Percentiles rank a stretch among this genome's conserved stretches.
phyloP scores from a whole-genome alignment of 164 flowering plant species.

The Dillenia turbinata region DNA sequence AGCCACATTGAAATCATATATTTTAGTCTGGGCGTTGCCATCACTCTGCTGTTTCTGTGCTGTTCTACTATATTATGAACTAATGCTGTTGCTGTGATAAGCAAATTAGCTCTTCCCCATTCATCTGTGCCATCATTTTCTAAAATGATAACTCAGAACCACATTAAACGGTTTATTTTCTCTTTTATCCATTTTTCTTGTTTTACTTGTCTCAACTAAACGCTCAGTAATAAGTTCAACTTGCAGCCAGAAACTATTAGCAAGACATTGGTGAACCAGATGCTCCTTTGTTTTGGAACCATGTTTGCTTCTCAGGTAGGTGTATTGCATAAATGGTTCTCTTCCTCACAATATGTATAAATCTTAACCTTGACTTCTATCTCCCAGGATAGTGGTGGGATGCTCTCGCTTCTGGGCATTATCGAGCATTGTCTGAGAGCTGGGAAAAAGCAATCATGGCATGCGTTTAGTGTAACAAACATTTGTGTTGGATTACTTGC shows the following conservation, averaged over 20 bases:
- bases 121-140: background rate
- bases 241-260: conserved; percentile 85
- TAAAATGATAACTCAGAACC: background rate
- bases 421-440: conserved; percentile 81
- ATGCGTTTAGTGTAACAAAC: conserved; percentile 64
- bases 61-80: background rate
- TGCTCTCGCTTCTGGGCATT: conserved; percentile 70
- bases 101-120: background rate
- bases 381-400: conserved; percentile 69
- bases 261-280: conserved; percentile 88
- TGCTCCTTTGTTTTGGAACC: conserved; percentile 82
- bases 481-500: conserved; percentile 86
- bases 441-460: conserved; percentile 86
- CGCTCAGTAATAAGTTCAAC: conserved; percentile 13
- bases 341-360: background rate
- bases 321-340: conserved; percentile 4
- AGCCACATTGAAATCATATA: background rate
- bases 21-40: background rate
- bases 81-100: background rate
- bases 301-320: conserved; percentile 85
- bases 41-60: background rate
- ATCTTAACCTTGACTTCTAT: conserved; percentile 2
- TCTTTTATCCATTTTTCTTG: background rate
- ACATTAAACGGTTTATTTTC: too few relatives aligned
- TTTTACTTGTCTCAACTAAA: background rate